Conservation (phyloP, 441 rosid genomes). For the Gossypium davidsonii region DNA sequence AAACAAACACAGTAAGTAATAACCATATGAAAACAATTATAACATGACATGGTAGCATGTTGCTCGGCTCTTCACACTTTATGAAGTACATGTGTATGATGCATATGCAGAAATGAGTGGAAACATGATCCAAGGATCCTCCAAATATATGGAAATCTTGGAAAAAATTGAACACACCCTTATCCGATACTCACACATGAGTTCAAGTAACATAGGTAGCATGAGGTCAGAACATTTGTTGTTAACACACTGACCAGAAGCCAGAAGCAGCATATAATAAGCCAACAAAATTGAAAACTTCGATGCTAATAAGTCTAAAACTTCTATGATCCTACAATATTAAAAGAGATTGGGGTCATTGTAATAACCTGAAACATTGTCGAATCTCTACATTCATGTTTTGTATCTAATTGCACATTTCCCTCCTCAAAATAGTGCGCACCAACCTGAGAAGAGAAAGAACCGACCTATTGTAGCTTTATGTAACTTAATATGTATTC, state of each 20-base stretch:
- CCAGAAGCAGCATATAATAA: not conserved
- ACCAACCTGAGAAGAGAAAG: conserved; percentile 51
- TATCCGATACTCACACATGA: not conserved
- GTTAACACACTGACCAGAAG: not conserved
- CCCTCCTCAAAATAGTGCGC: conserved; percentile 99
- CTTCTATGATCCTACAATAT: not conserved
- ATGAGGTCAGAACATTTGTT: not conserved
- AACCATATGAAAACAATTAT: not conserved
- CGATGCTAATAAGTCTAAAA: not conserved
- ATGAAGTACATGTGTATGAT: not conserved
- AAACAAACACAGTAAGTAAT: conserved; percentile 16
- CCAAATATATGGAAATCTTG: not conserved
- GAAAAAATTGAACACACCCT: not conserved
- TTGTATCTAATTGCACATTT: conserved; percentile 91
- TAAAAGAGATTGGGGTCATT: not conserved
- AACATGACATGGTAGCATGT: not conserved
- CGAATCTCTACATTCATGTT: conserved; percentile 74
- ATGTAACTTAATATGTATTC: not conserved
- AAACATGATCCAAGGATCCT: not conserved
- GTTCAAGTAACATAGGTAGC: not conserved
- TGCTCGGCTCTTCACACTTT: not conserved
- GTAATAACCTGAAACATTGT: conserved; percentile 74
- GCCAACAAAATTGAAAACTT: not conserved
- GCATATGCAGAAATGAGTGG: not conserved
- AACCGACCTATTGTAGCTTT: not conserved